Evolutionary conservation across 495 filamentous ascomycete species (phyloP).

Genomic region (Tuber umbilicatum): DNA sequence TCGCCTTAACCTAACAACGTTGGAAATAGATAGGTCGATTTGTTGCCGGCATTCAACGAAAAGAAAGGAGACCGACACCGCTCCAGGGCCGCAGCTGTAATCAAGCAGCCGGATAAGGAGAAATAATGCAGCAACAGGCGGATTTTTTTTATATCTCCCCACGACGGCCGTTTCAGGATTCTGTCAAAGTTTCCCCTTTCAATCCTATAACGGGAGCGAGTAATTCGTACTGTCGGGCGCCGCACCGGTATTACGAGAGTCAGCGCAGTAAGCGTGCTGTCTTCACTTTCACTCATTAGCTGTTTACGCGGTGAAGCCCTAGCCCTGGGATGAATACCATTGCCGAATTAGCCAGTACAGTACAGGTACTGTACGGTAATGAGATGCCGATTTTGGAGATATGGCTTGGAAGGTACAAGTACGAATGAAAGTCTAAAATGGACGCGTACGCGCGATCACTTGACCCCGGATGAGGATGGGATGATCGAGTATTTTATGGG

Average conservation of each 20-base stretch:
- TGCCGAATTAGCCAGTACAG: neutral
- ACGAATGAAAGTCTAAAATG: neutral
- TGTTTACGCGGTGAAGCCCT: neutral
- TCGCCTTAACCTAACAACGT: neutral
- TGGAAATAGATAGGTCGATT: neutral
- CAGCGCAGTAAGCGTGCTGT: neutral
- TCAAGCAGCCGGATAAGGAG: neutral
- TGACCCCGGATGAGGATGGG: neutral
- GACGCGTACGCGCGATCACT: slow-evolving; percentile 2
- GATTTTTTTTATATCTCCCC: neutral
- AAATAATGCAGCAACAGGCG: neutral
- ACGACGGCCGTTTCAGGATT: neutral
- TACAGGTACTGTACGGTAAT: neutral
- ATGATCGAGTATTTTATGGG: neutral
- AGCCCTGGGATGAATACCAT: neutral
- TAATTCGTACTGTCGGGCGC: too few species aligned
- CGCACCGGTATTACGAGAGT: neutral
- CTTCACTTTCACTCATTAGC: neutral
- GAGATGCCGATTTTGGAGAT: neutral
- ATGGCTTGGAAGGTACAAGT: neutral
- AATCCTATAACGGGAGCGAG: neutral
- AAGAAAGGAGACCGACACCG: neutral
- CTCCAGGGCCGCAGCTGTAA: neutral
- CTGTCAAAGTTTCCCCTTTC: neutral
- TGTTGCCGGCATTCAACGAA: neutral